Conservation (phyloP, 768 basidiomycete species). For the Gelatoporia subvermispora region DNA sequence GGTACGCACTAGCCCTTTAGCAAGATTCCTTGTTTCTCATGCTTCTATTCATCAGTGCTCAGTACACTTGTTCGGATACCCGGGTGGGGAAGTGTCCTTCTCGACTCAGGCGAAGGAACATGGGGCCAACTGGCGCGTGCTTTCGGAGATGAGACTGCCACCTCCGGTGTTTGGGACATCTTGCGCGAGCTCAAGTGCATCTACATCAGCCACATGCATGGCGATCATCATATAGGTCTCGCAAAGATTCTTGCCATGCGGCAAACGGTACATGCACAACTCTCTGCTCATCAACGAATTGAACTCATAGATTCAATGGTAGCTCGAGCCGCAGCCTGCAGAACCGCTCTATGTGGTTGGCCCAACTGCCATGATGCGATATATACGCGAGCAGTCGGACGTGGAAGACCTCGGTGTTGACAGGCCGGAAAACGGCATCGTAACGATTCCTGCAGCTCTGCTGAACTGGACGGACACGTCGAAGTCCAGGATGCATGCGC, state of each 20-base stretch:
- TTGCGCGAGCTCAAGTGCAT: slow-evolving; percentile 73
- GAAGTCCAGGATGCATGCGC: too few species aligned
- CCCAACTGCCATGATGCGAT: slow-evolving; percentile 49
- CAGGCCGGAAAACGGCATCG: slow-evolving; percentile 44
- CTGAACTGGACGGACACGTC: slow-evolving; percentile 39
- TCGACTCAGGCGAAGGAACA: slow-evolving; percentile 91
- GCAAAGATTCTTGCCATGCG: slow-evolving; percentile 70
- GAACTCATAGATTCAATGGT: slow-evolving; percentile 2
- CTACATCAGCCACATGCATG: slow-evolving; percentile 88
- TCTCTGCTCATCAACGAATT: background rate
- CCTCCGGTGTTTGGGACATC: slow-evolving; percentile 46
- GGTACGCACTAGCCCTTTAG: slow-evolving; percentile 38
- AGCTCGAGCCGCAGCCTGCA: slow-evolving; percentile 62
- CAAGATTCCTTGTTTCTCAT: background rate
- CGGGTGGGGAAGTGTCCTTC: slow-evolving; percentile 62
- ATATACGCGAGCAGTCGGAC: slow-evolving; percentile 68
- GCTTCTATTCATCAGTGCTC: slow-evolving; percentile 45
- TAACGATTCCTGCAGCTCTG: slow-evolving; percentile 48
- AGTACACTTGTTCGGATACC: slow-evolving; percentile 77
- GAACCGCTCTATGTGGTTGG: slow-evolving; percentile 71
- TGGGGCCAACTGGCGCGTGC: slow-evolving; percentile 82
- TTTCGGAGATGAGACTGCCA: slow-evolving; percentile 49
- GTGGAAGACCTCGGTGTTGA: slow-evolving; percentile 68
- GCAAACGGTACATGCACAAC: slow-evolving; percentile 43
- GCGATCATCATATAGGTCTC: slow-evolving; percentile 87